Base-by-base conservation (phyloP, 2,329 filamentous ascomycete genomes). In the Alternaria longipes region DNA sequence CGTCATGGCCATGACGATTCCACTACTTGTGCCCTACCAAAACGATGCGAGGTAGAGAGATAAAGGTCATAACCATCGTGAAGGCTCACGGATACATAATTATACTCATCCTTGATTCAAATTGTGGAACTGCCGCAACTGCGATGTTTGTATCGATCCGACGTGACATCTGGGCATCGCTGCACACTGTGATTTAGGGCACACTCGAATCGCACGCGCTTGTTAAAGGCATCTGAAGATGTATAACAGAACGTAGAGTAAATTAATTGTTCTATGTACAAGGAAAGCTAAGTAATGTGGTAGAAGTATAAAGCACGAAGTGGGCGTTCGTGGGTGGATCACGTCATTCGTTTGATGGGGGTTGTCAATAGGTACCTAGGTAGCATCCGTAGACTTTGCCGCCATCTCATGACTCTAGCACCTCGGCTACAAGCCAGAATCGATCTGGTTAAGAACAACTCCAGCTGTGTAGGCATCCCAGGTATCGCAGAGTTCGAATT, bases 381-480 rank as follows among this genome's bases (percentile, higher is more conserved):
- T 9, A 38, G 9, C 30, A 50, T 9, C 6, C 5, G 20, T 41
- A 5, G 18, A 24, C 40, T 24, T 8, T 8, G 24, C 8, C 14
- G 12, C 8, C 7, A 18, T 30, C 18, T 20, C 22, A 36, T 36
- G 9, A 36, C 20, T 18, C 49, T 16, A 34, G 41, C 34, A 40
- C 38, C 11, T 30, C 12, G 24, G n/a, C 60, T 54, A 70, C 63
- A 72, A 59, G 26, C 71, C 71, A 1, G 72, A 84, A 78, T 74
- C 72, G 24, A 74, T 73, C 60, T 74, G 72, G 54, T 74, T 68
- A 1, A 68, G 62, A 0, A 60, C 47, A 32, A 68, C 67, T 4
- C 16, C 8, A 14, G 65, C 55, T 2, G 77, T 74, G 51, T 71
- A 80, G 0, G 72, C 65, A 51, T 64, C 67, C 80, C 80, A 80